Base-by-base conservation (phyloP, 2,329 filamentous ascomycete species). In the Mycocentrospora acerina region DNA sequence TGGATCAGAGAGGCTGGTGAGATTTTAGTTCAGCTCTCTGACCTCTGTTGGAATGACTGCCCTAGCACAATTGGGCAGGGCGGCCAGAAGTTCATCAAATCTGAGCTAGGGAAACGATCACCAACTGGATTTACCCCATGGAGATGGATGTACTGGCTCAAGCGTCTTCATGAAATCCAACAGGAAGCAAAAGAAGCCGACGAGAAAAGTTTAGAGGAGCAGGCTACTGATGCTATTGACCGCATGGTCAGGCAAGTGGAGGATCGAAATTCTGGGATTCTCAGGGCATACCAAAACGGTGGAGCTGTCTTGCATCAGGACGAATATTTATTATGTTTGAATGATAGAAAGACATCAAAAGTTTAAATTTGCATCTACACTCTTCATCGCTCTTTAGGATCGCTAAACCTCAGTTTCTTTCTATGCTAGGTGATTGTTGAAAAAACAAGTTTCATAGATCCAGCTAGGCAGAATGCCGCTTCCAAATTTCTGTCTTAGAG, bases 131-230 rank as follows among this genome's bases (percentile, higher is more conserved):
- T 43, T 28, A 46, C 44, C 9, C 40, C 33, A 7, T 40, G 40
- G 36, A 29, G 36, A 30, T 43, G 36, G 36, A 40, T 43, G 44
- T 40, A 37, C 24, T 44, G 37, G 44, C 37, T 47, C 15, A 39
- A 47, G 17, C 40, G 37, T 24, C 44, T 41, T 2, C 37, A 47
- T 32, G 40, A 41, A n/a, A 31, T 44, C 13, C 30, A 15, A 12
- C 15, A 38, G 1, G 33, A 41, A 13, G 44, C 35, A 31, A 34
- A 38, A 24, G 35, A 35, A 24, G 26, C 37, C 15, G 15, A 31
- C 8, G 15, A 44, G 19, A 28, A 22, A 19, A 7, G n/a, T 4
- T 3, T 35, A 14, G 32, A 28, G 24, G 24, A 28, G 14, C n/a
- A 28, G 3, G 24, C 24, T 28, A 17, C 14, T 14, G 16, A 18